Conservation (phyloP, 768 basidiomycete genomes). For the Boletales sp. region DNA sequence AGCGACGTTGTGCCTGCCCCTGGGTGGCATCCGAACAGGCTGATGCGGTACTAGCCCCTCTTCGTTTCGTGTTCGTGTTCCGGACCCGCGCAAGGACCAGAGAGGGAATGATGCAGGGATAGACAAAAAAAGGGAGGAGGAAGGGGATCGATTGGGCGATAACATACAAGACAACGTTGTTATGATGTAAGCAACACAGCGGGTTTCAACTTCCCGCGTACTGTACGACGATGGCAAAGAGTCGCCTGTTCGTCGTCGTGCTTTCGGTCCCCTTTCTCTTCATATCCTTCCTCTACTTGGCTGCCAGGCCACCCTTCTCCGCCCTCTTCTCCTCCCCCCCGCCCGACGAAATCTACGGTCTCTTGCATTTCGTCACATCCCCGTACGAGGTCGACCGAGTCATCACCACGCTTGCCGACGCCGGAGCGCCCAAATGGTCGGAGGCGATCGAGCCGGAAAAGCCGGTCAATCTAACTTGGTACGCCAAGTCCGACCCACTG, state of each 20-base stretch:
- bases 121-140: no score
- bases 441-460: slow-evolving; percentile 44
- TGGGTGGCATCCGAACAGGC: no score
- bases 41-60: no score
- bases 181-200: no score
- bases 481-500: slow-evolving; percentile 25
- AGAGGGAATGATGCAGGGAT: no score
- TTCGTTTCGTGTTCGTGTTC: no score
- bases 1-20: no score
- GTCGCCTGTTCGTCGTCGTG: slow-evolving; percentile 42
- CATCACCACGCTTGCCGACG: slow-evolving; percentile 19
- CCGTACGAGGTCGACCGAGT: slow-evolving; percentile 20
- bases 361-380: slow-evolving; percentile 63
- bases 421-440: neutral
- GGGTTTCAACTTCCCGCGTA: no score
- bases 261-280: slow-evolving; percentile 34
- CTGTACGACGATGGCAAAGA: slow-evolving; percentile 13
- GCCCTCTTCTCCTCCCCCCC: slow-evolving; percentile 35
- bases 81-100: no score
- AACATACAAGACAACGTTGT: no score
- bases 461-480: slow-evolving; percentile 50
- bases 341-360: slow-evolving; percentile 62
- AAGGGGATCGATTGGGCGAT: no score
- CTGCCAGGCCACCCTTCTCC: slow-evolving; percentile 32
- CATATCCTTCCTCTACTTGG: slow-evolving; percentile 38